Base-by-base conservation (phyloP, 257 asterid species). In the Nicotiana attenuata region DNA sequence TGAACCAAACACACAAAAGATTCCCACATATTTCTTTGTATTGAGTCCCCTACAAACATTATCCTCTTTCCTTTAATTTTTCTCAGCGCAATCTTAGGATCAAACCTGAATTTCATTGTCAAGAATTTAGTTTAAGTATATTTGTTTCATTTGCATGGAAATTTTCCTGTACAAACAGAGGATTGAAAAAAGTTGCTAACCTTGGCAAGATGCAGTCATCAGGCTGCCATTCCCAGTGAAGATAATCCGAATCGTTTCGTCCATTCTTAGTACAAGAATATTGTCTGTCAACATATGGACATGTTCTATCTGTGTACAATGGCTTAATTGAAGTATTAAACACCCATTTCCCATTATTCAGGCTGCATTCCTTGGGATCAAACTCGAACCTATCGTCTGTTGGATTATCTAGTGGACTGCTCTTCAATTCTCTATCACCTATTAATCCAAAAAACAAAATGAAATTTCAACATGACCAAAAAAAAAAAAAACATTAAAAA, bases 21-120 rank as follows among this genome's bases (percentile, higher is more conserved):
- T 76, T 94, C 90, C 98, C 98, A 96, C 77, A 92, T 97, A n/a
- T 93, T 95, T 93, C 99, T 88, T 53, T 96, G 98, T 41, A 96
- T 83, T 50, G 99, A 96, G 85, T 96, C 99, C 76, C 99, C 99
- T 0, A 94, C 90, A 50, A 96, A 96, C 98, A 96, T 84, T 35
- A 93, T 77, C 91, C 97, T 93, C 91, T 91, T 94, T 38, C 98
- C 98, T 87, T 80, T 85, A n/a, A 96, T 87, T 85, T 87, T 93
- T 56, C 83, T 84, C 82, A 96, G 87, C 2, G 95, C 94, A 56
- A 77, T 87, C 79, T 65, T 85, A 10, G 98, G 92, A 92, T 92
- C 89, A 81, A 96, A 93, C 90, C 98, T 95, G 88, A 31, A 85
- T 56, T 47, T 31, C 29, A 73, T 47, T 47, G 41, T 47, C 1